Evolutionary conservation across 768 basidiomycete genomes (phyloP), one percentile per base, ranked within the genome.

Genomic region (Pleurotus platypus): DNA sequence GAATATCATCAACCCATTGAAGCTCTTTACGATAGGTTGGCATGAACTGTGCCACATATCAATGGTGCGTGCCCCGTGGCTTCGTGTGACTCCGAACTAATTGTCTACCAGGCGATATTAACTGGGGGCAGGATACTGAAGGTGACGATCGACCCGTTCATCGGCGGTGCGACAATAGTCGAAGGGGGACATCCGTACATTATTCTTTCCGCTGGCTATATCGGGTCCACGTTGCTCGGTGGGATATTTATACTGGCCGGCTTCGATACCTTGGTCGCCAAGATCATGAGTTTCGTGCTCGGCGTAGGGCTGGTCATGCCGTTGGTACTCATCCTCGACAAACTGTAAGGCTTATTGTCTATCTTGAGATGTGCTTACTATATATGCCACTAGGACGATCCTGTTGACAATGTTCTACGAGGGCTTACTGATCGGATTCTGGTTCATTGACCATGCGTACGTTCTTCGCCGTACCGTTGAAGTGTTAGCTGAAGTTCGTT

Each of bases 381-480:
- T 30, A 27, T 38, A 27, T 30, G 20, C 27, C 46, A 50, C 8
- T 69, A 97, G 94, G 58, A 96, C 94, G 22, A 94, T 95, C 63
- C 58, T 89, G 8, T 80, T 96, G 42, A 94, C 92, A 20, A 63
- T 91, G 20, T 68, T 85, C 8, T 95, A 92, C 63, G 94, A 97
- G 70, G 93, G 82, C 7, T 72, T 97, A 20, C 76, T 98, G 47
- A 82, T 98, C 57, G 94, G 92, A 0, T 91, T 98, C 62, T 97
- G 95, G 94, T 97, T 96, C 68, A 85, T 94, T 45, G 92, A 88
- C 66, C 95, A 98, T 69, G 94, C 80, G 92, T 89, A 69, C 62
- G 87, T 78, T 53, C 60, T 56, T 26, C 22, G 48, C 61, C 22
- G 16, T n/a, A 24, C 49, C 57, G 39, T 9, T 38, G 5, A 16